Conservation (phyloP, 331 rosid genomes). For the Cucumis variabilis region DNA sequence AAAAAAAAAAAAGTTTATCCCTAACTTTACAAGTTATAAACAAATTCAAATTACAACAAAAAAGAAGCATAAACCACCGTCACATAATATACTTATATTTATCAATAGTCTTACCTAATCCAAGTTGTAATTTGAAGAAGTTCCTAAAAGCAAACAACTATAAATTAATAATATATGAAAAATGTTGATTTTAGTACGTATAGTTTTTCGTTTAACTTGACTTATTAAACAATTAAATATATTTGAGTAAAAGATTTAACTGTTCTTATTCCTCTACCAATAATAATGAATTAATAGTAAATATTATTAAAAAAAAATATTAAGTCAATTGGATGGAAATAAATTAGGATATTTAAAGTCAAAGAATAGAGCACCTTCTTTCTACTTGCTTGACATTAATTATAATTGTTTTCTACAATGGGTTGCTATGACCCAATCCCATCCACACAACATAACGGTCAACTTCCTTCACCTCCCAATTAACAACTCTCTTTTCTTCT, state of each 20-base stretch:
- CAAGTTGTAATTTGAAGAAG: too few relatives aligned
- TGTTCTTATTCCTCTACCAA: not conserved
- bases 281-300: not conserved
- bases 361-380: not conserved
- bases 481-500: not conserved
- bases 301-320: not conserved
- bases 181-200: not conserved
- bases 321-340: constrained; percentile 5
- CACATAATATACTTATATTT: not conserved
- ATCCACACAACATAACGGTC: constrained; percentile 46
- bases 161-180: not conserved
- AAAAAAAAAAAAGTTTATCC: not conserved
- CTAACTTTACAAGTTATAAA: not conserved
- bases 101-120: not conserved
- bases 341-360: not conserved
- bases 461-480: constrained; percentile 42
- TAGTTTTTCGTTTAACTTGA: not conserved
- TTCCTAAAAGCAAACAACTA: not conserved
- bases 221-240: not conserved
- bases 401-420: constrained; percentile 9
- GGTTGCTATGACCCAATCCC: constrained; percentile 38
- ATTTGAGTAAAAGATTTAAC: not conserved
- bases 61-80: not conserved
- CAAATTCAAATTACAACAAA: not conserved
- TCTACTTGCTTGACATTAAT: not conserved